Evolutionary conservation across 305 asterid species (phyloP), one percentile per base, ranked within the genome.

Genomic region (Caryopteris hybrid): DNA sequence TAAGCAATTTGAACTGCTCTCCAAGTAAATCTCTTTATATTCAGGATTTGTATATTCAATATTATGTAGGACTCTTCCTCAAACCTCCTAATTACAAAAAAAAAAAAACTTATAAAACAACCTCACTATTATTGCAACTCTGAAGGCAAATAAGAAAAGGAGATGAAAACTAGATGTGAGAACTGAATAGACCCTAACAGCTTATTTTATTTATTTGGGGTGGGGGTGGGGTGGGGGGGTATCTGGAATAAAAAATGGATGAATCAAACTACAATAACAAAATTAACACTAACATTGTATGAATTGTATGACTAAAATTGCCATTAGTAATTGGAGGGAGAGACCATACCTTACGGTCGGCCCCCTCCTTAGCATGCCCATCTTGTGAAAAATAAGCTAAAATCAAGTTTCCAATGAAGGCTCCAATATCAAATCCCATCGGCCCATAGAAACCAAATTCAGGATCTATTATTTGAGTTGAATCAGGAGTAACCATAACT

Each of bases 371-470:
- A 6, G 86, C 87, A 72, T 94, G 99, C 33, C 99, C 99, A 82
- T 87, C 96, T 89, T 94, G 99, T 57, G 99, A 74, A 77, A 85
- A 94, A 79, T 89, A 91, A 20, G 97, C 93, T 81, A 91, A 81
- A 64, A 94, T 80, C 63, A 94, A 80, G 79, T 94, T 94, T 68
- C 97, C 97, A 63, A 94, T 77, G 74, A 80, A 91, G 61, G 99
- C 99, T 75, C 99, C 99, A 62, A 91, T 68, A 80, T 94, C 97
- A 79, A 64, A 91, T 55, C 99, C 97, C 96, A 87, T 88, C 34
- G 97, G 99, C 59, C 83, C 97, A 22, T 90, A 93, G 84, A 93
- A 91, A 70, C 86, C 72, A 78, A 94, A 94, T 73, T 94, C 99
- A 9, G 97, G 95, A 78, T 94, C 99, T 61, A 94, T 94, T 64